These are phyloP conservation scores for Tremella mesenterica DNA, from an alignment of 768 basidiomycete genomes.

Conservation along the genomic window DNA sequence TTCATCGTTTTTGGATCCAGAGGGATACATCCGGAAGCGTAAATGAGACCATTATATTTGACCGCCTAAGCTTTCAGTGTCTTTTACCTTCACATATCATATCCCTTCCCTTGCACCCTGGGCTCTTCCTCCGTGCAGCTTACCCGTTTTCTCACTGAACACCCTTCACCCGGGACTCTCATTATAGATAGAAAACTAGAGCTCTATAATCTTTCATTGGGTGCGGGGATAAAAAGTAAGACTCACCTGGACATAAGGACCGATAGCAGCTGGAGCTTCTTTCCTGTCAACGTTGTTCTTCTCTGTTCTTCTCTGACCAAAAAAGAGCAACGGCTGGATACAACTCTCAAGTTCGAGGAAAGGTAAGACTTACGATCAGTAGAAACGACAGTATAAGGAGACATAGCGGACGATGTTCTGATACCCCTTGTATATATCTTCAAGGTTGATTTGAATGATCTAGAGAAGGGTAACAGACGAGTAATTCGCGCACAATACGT, in stretches of 20 bases:
- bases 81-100: too few species aligned
- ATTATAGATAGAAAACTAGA: too few species aligned
- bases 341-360: neutral
- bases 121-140: too few species aligned
- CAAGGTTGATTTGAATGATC: too few species aligned
- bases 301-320: neutral
- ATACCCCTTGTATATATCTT: too few species aligned
- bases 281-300: constrained; percentile 1
- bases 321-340: neutral
- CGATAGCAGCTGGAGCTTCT: constrained; percentile 46
- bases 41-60: constrained; percentile 71
- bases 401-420: neutral
- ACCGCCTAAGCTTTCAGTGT: constrained; percentile 56
- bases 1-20: constrained; percentile 64
- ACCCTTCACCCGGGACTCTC: too few species aligned
- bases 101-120: too few species aligned
- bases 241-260: constrained; percentile 54
- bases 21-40: constrained; percentile 81
- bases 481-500: too few species aligned
- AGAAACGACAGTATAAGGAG: constrained; percentile 41
- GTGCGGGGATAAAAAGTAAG: too few species aligned
- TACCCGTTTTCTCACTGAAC: too few species aligned
- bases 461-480: too few species aligned
- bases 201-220: too few species aligned
- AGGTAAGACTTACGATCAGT: constrained; percentile 37